Conservation (phyloP, 2,329 filamentous ascomycete genomes). For the Aspergillus sp. region DNA sequence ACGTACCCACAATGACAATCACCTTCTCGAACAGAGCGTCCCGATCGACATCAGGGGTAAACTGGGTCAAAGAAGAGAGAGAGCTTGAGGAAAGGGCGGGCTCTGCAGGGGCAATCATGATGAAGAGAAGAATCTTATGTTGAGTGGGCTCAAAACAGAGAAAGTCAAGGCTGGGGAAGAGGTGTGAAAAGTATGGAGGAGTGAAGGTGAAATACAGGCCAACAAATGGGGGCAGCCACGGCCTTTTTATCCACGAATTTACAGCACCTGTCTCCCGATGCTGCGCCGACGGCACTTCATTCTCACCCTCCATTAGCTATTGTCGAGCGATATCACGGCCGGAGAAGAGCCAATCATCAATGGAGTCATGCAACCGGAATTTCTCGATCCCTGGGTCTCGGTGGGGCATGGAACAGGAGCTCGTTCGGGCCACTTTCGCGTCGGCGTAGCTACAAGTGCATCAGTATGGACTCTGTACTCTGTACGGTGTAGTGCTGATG, state of each 20-base stretch:
- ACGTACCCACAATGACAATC: constrained; percentile 20
- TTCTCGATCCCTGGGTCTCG: constrained; percentile 3
- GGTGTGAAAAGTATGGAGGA: background rate
- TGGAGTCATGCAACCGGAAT: background rate
- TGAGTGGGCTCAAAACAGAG: background rate
- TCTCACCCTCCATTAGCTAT: constrained; percentile 3
- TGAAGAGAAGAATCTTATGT: background rate
- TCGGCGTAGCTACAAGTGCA: background rate
- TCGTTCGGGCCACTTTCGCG: background rate
- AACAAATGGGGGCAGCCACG: background rate
- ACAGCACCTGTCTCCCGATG: background rate
- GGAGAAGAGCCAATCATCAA: background rate
- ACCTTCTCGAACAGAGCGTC: constrained; percentile 21
- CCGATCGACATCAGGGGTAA: constrained; percentile 9
- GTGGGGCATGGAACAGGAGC: constrained; percentile 12
- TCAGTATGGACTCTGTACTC: background rate
- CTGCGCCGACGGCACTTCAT: background rate
- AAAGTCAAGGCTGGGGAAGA: background rate
- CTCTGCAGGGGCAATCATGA: constrained; percentile 20
- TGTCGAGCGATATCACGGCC: background rate
- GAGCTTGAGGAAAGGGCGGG: constrained; percentile 13
- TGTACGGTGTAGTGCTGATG: background rate
- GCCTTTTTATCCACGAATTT: background rate
- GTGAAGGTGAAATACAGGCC: background rate
- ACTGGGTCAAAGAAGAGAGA: constrained; percentile 13